These are phyloP conservation scores for Tetrapyrgos nigripes DNA, from an alignment of 1,284 basidiomycete species.

Conservation along the genomic window DNA sequence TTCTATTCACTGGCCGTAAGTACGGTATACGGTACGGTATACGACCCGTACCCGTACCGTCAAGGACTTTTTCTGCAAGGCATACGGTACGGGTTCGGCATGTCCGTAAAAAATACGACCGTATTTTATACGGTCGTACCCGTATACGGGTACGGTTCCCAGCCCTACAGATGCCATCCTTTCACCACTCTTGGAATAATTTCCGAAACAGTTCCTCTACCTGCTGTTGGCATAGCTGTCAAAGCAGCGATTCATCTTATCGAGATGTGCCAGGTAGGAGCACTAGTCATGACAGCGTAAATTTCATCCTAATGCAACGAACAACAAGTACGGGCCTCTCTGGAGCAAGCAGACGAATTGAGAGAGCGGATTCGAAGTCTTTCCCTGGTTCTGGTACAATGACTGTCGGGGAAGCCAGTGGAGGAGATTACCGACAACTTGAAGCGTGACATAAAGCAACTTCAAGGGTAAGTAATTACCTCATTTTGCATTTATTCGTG, in stretches of 20 bases:
- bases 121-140: no score
- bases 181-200: not conserved
- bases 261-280: not conserved
- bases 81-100: no score
- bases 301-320: not conserved
- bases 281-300: not conserved
- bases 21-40: no score
- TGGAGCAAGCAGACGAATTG: not conserved
- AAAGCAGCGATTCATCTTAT: not conserved
- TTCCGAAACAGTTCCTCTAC: not conserved
- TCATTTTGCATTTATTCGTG: not conserved
- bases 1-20: no score
- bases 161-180: not conserved
- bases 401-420: not conserved
- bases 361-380: not conserved
- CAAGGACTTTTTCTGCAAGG: no score
- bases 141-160: no score
- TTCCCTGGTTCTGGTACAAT: not conserved
- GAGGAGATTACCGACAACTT: not conserved
- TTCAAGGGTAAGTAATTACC: not conserved
- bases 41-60: no score
- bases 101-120: no score
- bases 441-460: not conserved
- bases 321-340: not conserved
- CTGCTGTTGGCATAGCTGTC: not conserved